Percentiles rank a stretch among this genome's conserved stretches.
These are phyloP conservation scores for Ganoderma sp. DNA, from an alignment of 1,284 basidiomycete genomes.

Conservation along the genomic window DNA sequence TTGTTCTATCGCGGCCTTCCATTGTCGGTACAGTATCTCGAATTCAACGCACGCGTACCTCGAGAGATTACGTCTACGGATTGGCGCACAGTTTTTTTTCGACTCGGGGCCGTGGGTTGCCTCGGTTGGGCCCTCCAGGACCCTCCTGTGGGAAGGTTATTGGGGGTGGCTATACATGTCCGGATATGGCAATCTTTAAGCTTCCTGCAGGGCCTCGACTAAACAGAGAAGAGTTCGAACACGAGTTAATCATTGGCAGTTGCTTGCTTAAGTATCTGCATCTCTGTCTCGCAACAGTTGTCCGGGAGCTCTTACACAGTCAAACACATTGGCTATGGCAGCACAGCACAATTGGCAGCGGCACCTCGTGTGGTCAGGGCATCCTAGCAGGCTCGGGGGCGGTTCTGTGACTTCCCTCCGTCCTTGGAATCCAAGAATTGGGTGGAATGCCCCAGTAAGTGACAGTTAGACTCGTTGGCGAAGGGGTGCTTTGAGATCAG, in stretches of 20 bases:
- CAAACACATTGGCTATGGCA: neutral
- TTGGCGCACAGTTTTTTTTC: neutral
- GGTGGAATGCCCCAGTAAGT: neutral
- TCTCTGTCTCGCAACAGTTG: neutral
- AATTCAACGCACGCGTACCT: conserved; percentile 4
- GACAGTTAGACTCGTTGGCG: neutral
- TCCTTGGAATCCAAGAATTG: neutral
- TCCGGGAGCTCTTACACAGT: neutral
- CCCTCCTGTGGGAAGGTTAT: neutral
- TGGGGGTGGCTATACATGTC: neutral
- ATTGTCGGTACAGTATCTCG: neutral
- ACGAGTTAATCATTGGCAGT: neutral
- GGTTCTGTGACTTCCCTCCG: neutral
- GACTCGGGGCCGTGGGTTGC: neutral
- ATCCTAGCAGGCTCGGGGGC: neutral
- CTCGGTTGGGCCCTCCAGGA: neutral
- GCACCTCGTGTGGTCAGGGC: conserved; percentile 1
- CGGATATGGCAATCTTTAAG: conserved; percentile 15
- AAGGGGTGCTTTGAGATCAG: neutral
- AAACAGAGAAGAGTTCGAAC: neutral
- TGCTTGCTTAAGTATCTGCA: neutral
- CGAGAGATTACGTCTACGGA: neutral
- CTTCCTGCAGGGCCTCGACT: conserved; percentile 1
- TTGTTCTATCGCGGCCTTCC: neutral
- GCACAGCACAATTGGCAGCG: neutral